Conservation (phyloP, 805 yeast genomes). For the Saccharomycodes ludwigii region DNA sequence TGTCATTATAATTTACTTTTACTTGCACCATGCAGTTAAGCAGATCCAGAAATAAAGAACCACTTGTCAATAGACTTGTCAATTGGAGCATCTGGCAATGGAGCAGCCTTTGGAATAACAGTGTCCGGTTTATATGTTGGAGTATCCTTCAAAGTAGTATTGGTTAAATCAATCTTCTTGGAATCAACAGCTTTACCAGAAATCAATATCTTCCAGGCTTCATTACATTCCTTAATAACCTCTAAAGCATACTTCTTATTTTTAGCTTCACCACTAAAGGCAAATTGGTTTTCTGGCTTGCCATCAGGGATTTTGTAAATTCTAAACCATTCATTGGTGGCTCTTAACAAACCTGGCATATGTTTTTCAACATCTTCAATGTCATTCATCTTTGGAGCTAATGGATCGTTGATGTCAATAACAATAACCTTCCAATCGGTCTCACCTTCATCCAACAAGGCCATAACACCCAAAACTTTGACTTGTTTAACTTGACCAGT, state of each 20-base stretch:
- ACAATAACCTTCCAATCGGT: slow-evolving; percentile 89
- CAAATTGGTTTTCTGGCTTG: slow-evolving; percentile 91
- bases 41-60: slow-evolving; percentile 90
- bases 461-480: slow-evolving; percentile 88
- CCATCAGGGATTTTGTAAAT: slow-evolving; percentile 98
- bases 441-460: slow-evolving; percentile 86
- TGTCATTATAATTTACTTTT: neutral
- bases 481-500: slow-evolving; percentile 77
- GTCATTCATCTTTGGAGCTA: slow-evolving; percentile 77
- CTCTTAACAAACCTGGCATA: slow-evolving; percentile 86
- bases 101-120: slow-evolving; percentile 53
- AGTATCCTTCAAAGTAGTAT: slow-evolving; percentile 54
- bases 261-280: slow-evolving; percentile 90
- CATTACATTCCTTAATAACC: slow-evolving; percentile 68
- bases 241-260: slow-evolving; percentile 78
- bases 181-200: slow-evolving; percentile 46
- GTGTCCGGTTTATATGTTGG: slow-evolving; percentile 38
- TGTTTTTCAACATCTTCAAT: slow-evolving; percentile 82
- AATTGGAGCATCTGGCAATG: slow-evolving; percentile 80
- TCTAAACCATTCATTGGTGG: slow-evolving; percentile 97
- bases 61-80: slow-evolving; percentile 96
- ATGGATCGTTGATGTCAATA: slow-evolving; percentile 77
- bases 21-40: slow-evolving; percentile 9
- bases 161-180: slow-evolving; percentile 63
- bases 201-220: slow-evolving; percentile 73